phyloP scores from a whole-genome alignment of 1,284 basidiomycete species.

The Ceratobasidium theobromae region DNA sequence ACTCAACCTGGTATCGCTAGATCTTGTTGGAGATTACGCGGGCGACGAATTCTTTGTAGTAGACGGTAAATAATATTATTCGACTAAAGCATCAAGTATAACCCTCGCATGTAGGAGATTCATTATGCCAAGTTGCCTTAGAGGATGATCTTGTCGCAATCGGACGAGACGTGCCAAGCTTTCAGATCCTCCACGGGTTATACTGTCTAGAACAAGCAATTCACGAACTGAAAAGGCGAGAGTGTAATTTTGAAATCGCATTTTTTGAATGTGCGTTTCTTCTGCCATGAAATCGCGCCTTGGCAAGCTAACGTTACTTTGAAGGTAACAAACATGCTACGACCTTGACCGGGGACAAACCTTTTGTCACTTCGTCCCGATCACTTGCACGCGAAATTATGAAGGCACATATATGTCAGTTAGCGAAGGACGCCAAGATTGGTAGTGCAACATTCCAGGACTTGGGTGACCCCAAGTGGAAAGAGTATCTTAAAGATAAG shows the following conservation, averaged over 20 bases:
- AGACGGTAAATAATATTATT: conserved; percentile 51
- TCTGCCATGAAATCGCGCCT: background rate
- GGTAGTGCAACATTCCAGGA: conserved; percentile 50
- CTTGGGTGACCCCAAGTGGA: conserved; percentile 54
- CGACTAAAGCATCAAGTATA: background rate
- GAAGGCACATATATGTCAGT: conserved; percentile 51
- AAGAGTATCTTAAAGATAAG: conserved; percentile 46
- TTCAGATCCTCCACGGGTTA: conserved; percentile 64
- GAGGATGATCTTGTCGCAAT: conserved; percentile 60
- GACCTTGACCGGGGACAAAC: conserved; percentile 44
- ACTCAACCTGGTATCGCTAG: conserved; percentile 52
- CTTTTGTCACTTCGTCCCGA: conserved; percentile 50
- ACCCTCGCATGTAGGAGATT: conserved; percentile 51
- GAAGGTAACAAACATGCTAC: conserved; percentile 51
- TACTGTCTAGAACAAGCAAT: conserved; percentile 56
- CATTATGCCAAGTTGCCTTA: conserved; percentile 59
- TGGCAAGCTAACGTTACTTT: background rate
- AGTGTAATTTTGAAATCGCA: conserved; percentile 61
- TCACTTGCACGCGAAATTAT: conserved; percentile 55
- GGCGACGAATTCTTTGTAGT: conserved; percentile 66
- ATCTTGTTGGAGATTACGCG: conserved; percentile 67
- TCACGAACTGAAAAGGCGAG: conserved; percentile 52
- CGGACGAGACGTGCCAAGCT: conserved; percentile 53
- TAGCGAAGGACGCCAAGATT: conserved; percentile 36
- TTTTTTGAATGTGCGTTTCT: conserved; percentile 57